Evolutionary conservation across 352 stramenopile genomes (phyloP), one percentile per base, ranked within the genome.

Genomic region (Pythium coloratum): DNA sequence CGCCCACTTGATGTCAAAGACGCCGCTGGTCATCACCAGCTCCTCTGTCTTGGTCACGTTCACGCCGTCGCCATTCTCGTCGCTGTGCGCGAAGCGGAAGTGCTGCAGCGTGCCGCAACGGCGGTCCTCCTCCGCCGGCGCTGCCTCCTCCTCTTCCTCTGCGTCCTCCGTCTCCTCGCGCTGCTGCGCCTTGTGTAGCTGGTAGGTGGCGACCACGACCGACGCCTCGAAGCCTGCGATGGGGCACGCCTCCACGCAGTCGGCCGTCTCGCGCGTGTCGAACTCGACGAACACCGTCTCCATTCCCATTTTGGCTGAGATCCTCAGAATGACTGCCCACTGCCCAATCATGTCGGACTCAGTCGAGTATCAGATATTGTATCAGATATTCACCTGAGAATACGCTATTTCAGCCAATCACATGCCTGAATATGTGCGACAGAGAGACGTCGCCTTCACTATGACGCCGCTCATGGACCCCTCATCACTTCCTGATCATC

Each of bases 1-100:
- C 8, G 80, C 84, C 87, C 87, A 95, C 62, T 95, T 95, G 67
- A 92, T 88, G 55, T 95, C 87, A 30, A 95, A 92, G 30, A 95
- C 74, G 30, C 87, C 87, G 56, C 81, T 91, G n/a, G 70, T 71
- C 6, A 79, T 80, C 47, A 70, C 64, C 14, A 78, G 63, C 50
- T 84, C 71, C 46, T 90, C 66, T 20, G 73, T 36, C 55, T 91
- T 86, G n/a, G 38, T 56, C 50, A 90, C 72, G 7, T 61, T 46
- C 14, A 92, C 76, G 12, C 46, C 64, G 33, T 59, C 76, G 26
- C 59, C 32, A 8, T 47, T 50, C n/a, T 82, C 62, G 14, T 76
- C 71, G 9, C 59, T 24, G 40, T 56, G 36, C 13, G 26, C 44
- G 13, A 95, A 62, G 12, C 69, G 63, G 65, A 91, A 91, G 51